phyloP scores from a whole-genome alignment of 805 yeast genomes.

The Candida saitoana region DNA sequence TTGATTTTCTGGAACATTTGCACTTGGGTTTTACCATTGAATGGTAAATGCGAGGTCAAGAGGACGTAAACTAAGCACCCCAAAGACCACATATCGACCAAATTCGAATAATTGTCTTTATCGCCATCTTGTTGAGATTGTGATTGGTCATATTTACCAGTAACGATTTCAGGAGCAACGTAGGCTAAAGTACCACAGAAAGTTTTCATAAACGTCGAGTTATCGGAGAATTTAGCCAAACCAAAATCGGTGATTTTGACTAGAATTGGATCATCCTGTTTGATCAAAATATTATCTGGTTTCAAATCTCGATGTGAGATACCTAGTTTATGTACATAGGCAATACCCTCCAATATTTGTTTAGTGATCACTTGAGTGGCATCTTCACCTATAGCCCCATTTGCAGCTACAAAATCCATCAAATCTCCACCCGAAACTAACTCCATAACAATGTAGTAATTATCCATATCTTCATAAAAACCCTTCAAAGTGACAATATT shows the following conservation, averaged over 20 bases:
- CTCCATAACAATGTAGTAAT: constrained; percentile 90
- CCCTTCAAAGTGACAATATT: constrained; percentile 80
- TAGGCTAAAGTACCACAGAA: constrained; percentile 97
- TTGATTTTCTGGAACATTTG: constrained; percentile 73
- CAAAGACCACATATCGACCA: constrained; percentile 96
- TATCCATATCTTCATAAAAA: constrained; percentile 77
- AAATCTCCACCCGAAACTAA: constrained; percentile 94
- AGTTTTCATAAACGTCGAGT: constrained; percentile 84
- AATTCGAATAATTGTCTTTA: constrained; percentile 57
- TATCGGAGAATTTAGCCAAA: constrained; percentile 82
- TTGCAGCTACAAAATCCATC: constrained; percentile 94
- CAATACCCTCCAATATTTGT: constrained; percentile 79
- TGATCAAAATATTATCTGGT: constrained; percentile 91
- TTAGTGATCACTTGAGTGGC: constrained; percentile 82
- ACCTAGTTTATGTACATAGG: constrained; percentile 83
- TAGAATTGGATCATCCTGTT: constrained; percentile 83
- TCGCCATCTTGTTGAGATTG: constrained; percentile 11
- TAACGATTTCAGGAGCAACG: constrained; percentile 89
- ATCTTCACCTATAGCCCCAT: constrained; percentile 88
- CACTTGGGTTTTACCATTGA: constrained; percentile 88
- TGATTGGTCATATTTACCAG: constrained; percentile 48
- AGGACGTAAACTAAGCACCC: constrained; percentile 93
- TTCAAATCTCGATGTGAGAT: constrained; percentile 95
- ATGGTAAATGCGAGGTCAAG: constrained; percentile 89
- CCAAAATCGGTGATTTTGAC: constrained; percentile 98